These are phyloP conservation scores for Phyllosticta citrichinensis DNA, from an alignment of 2,329 filamentous ascomycete species.

Conservation along the genomic window DNA sequence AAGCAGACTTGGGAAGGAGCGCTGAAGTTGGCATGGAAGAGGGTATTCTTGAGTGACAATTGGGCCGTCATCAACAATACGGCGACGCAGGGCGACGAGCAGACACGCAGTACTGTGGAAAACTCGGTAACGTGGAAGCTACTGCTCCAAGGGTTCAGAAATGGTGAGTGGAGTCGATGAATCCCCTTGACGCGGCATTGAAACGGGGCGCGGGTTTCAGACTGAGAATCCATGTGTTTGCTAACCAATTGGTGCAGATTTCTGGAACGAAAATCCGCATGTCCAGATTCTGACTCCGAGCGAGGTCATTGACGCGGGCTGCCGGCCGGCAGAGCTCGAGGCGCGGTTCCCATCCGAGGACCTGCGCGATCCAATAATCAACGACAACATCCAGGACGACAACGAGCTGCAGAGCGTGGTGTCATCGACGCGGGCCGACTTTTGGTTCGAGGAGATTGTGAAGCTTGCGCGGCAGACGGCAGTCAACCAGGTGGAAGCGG, in stretches of 20 bases:
- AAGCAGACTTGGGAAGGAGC: slow-evolving; percentile 35
- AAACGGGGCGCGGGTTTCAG: background rate
- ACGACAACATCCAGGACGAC: slow-evolving; percentile 67
- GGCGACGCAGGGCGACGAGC: slow-evolving; percentile 59
- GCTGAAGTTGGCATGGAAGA: slow-evolving; percentile 70
- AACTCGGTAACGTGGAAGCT: slow-evolving; percentile 39
- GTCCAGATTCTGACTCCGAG: slow-evolving; percentile 16
- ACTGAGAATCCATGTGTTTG: background rate
- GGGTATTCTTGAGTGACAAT: slow-evolving; percentile 73
- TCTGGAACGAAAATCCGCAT: slow-evolving; percentile 11
- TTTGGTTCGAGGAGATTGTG: slow-evolving; percentile 50
- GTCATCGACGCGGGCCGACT: slow-evolving; percentile 56
- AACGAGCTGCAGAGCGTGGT: slow-evolving; percentile 53
- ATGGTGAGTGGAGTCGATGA: background rate
- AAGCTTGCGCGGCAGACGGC: slow-evolving; percentile 22
- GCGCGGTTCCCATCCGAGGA: slow-evolving; percentile 41
- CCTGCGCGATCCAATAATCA: slow-evolving; percentile 55
- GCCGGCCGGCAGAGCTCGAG: slow-evolving; percentile 50
- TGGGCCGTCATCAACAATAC: slow-evolving; percentile 76
- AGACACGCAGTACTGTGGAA: slow-evolving; percentile 51
- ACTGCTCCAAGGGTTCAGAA: background rate
- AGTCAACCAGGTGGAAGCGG: background rate
- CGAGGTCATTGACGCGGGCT: slow-evolving; percentile 34
- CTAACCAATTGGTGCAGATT: slow-evolving; percentile 7
- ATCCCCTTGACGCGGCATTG: background rate